Evolutionary conservation across 140 eudicot species (phyloP).

Genomic region (Artemisia princeps): DNA sequence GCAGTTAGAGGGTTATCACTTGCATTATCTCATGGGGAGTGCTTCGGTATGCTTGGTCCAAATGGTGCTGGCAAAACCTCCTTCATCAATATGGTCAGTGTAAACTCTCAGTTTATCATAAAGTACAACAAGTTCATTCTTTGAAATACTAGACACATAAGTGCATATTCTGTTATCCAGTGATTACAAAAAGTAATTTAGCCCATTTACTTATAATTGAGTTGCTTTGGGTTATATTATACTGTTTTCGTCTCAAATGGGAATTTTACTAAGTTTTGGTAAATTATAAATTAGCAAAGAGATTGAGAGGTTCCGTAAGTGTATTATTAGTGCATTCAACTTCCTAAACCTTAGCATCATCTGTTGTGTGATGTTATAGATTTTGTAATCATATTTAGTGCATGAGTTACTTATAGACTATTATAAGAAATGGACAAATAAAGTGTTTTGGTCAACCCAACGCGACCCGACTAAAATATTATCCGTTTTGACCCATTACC

Average conservation of each 20-base stretch:
- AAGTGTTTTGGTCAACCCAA: background rate
- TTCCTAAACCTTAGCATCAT: too few relatives aligned
- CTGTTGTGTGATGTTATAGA: too few relatives aligned
- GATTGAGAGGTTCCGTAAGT: too few relatives aligned
- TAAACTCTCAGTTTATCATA: slow-evolving; percentile 17
- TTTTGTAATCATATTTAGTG: too few relatives aligned
- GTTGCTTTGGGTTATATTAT: background rate
- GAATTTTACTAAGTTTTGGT: too few relatives aligned
- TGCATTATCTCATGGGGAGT: slow-evolving; percentile 79
- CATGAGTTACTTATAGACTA: too few relatives aligned
- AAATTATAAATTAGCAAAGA: too few relatives aligned
- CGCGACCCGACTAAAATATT: background rate
- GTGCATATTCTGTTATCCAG: slow-evolving; percentile 12
- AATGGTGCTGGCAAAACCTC: slow-evolving; percentile 99
- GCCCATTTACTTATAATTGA: background rate
- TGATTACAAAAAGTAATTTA: background rate
- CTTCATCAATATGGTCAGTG: slow-evolving; percentile 82
- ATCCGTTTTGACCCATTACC: background rate
- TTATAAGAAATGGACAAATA: background rate
- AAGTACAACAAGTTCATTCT: background rate
- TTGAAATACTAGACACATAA: background rate
- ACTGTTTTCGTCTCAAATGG: background rate
- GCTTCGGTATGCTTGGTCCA: slow-evolving; percentile 99
- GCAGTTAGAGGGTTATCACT: slow-evolving; percentile 90
- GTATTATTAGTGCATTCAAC: too few relatives aligned